Conservation (phyloP, 2,329 filamentous ascomycete genomes). For the Sporothrix brasiliensis region DNA sequence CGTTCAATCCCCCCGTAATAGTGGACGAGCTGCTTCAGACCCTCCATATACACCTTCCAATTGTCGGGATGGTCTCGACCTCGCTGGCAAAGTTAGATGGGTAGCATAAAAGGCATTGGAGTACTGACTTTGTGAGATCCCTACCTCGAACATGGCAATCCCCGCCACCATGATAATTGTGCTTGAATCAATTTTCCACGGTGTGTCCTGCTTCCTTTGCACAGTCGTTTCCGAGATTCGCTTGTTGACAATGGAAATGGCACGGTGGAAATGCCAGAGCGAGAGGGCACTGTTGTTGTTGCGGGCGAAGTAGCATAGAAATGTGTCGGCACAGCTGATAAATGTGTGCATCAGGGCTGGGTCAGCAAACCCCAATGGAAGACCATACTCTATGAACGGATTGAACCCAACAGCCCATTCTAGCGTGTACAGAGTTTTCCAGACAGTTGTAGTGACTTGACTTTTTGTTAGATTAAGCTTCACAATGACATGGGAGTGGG, state of each 20-base stretch:
- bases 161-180: constrained; percentile 28
- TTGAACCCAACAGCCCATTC: constrained; percentile 28
- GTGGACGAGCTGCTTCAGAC: constrained; percentile 26
- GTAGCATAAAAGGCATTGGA: too few relatives aligned
- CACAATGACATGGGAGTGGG: too few relatives aligned
- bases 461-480: neutral
- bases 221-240: constrained; percentile 17
- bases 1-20: constrained; percentile 23
- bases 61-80: constrained; percentile 16
- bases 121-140: neutral
- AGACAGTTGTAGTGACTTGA: constrained; percentile 22
- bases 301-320: constrained; percentile 17
- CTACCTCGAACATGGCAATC: constrained; percentile 30
- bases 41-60: constrained; percentile 30
- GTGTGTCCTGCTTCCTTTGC: neutral
- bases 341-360: constrained; percentile 29
- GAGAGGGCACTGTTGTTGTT: neutral
- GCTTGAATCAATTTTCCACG: neutral
- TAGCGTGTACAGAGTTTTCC: constrained; percentile 28
- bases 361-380: constrained; percentile 27
- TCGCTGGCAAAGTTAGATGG: neutral
- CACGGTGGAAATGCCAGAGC: constrained; percentile 23
- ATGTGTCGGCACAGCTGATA: constrained; percentile 28
- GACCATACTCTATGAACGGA: constrained; percentile 26
- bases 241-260: constrained; percentile 28